Evolutionary conservation across 225 moss, liverwort and hornwort species (phyloP).

Genomic region (Bryoerythrophyllum caledonicum): DNA sequence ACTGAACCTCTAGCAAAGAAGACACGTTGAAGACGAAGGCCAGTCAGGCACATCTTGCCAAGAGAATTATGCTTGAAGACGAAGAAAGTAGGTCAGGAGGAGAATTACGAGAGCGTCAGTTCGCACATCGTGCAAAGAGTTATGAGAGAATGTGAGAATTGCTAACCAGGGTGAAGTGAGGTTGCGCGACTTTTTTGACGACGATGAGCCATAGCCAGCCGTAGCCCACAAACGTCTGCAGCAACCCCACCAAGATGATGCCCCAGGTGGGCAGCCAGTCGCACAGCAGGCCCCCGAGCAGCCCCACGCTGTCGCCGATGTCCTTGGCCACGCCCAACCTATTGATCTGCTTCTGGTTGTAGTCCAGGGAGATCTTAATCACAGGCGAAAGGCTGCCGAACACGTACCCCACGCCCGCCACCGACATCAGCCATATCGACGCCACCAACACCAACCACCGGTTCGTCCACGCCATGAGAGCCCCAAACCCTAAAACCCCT

Average conservation of each 20-base stretch:
- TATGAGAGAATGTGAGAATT: background rate
- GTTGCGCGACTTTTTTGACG: constrained; percentile 37
- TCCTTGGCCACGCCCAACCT: constrained; percentile 85
- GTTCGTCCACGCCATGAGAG: constrained; percentile 42
- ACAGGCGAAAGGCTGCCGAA: constrained; percentile 90
- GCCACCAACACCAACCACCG: constrained; percentile 79
- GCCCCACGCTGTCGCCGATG: constrained; percentile 82
- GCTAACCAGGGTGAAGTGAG: constrained; percentile 53
- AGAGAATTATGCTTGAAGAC: background rate
- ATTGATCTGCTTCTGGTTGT: constrained; percentile 86
- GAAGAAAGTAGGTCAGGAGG: background rate
- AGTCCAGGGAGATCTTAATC: constrained; percentile 66
- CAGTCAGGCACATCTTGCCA: background rate
- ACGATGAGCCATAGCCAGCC: constrained; percentile 88
- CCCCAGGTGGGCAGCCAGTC: constrained; percentile 75
- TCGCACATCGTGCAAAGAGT: no score
- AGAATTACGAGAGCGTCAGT: no score
- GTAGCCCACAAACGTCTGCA: constrained; percentile 70
- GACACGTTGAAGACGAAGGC: no score
- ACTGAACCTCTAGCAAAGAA: no score
- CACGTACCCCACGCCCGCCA: constrained; percentile 71
- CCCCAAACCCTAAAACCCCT: no score
- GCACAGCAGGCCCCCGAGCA: constrained; percentile 66
- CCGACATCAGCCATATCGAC: no score
- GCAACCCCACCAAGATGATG: constrained; percentile 61